phyloP scores from a whole-genome alignment of 2,329 filamentous ascomycete species.

The Trichoderma koningiopsis region DNA sequence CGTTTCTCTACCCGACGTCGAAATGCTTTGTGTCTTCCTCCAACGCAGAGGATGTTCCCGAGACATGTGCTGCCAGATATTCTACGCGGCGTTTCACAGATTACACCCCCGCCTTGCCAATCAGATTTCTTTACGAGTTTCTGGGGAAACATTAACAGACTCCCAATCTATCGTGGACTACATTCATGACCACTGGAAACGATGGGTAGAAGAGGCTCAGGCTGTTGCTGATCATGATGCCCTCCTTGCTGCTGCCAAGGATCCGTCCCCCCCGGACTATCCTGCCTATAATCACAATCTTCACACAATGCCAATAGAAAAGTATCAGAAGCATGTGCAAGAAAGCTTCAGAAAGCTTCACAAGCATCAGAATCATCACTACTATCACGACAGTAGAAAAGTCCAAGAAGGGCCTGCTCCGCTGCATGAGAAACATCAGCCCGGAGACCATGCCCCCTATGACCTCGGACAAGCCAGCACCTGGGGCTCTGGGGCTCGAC shows the following conservation, averaged over 20 bases:
- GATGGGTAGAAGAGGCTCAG: neutral
- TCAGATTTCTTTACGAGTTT: neutral
- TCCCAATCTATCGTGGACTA: slow-evolving; percentile 5
- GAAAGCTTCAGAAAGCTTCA: neutral
- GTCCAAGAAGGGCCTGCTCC: neutral
- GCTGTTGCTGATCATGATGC: neutral
- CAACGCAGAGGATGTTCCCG: slow-evolving; percentile 1
- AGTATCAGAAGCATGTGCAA: neutral
- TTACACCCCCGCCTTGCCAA: no score
- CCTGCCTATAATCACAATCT: slow-evolving; percentile 11
- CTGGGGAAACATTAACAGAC: neutral
- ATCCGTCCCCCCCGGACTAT: neutral
- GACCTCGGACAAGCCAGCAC: slow-evolving; percentile 1
- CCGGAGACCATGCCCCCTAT: neutral
- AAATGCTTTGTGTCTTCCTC: slow-evolving; percentile 12
- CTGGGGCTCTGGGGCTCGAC: slow-evolving; percentile 1
- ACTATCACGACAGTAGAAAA: neutral
- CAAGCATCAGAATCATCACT: neutral
- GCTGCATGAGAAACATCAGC: neutral
- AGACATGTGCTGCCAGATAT: slow-evolving; percentile 21
- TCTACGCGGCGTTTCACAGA: slow-evolving; percentile 4
- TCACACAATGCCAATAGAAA: neutral
- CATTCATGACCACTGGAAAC: slow-evolving; percentile 3
- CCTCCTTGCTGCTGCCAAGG: neutral
- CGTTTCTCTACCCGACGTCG: neutral